Evolutionary conservation across 2,329 filamentous ascomycete species (phyloP), one percentile per base, ranked within the genome.

Genomic region (Sporothrix dimorphospora): DNA sequence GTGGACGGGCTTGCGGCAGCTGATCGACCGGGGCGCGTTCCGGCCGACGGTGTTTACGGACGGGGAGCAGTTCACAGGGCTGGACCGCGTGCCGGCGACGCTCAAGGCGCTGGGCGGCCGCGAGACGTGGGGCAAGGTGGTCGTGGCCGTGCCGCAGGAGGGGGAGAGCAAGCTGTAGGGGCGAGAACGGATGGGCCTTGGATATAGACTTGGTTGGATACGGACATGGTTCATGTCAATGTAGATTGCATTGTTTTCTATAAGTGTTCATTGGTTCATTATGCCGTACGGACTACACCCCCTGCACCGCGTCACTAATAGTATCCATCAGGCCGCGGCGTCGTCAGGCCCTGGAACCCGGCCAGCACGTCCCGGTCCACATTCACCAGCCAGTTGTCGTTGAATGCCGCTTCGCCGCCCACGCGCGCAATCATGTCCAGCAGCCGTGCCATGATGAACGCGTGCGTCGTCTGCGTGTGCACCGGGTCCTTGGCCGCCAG

Each of bases 101-200:
- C 77, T 86, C 14, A 83, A 85, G 72, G 81, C 84, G 1, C 74
- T 78, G 71, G 94, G 93, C 1, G 89, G 89, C 0, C 86, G 95
- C 73, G 92, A 92, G 68, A 97, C 94, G 1, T 98, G 95, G 95
- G 95, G 95, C 0, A 98, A 98, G 86, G 95, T 98, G 0, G 93
- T 98, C 1, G 91, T 98, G 24, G 93, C 93, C 82, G 85, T 98
- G 55, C 90, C 91, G 1, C 92, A 94, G 76, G 85, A 89, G 59
- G 86, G 84, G 7, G 83, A 85, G 74, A 88, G 85, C 77, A 89
- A 87, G 80, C 76, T 90, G 78, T 90, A 72, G 68, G 9, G 30
- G n/a, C 1, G 9, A 11, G 8, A 47, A 38, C n/a, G 30, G 16
- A 42, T 61, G 1, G 5, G 4, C 5, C 42, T 45, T 24, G n/a